Base-by-base conservation (phyloP, 2,329 filamentous ascomycete genomes). In the Metarhizium anisopliae region DNA sequence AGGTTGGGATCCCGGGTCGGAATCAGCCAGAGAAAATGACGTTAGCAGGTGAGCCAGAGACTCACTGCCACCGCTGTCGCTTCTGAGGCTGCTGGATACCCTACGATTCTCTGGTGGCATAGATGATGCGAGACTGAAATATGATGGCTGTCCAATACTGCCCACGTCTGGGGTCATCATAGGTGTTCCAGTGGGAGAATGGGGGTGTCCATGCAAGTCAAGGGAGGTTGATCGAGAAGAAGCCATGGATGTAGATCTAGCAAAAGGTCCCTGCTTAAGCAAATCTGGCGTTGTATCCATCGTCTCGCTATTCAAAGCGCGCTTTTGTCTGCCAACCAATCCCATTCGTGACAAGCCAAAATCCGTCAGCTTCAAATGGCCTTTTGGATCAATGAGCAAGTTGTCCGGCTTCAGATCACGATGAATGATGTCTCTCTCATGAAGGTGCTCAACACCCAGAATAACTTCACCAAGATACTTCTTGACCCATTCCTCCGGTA, bases 341-440 rank as follows among this genome's bases (percentile, higher is more conserved):
- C 94, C 95, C 93, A 99, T 97, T 32, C 94, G 86, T 13, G 94
- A 99, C 30, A 99, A 78, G 58, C 94, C 94, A 74, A 99, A 99
- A 70, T 99, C 94, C 1, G 95, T 99, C 64, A 99, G 78, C 72
- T 99, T 99, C 56, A 99, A 75, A 72, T 99, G 94, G 2, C 94
- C 94, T 66, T 91, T 96, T 64, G 95, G 90, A 67, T 99, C 95
- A 63, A 99, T 99, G 53, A 99, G 80, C 36, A 99, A 80, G 67
- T 99, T 99, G 69, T 99, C 94, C 1, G 94, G 94, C 72, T 99
- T 99, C 58, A 99, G 73, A 67, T 99, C 94, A 65, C 94, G 88
- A 72, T 99, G 95, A 49, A 99, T 93, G 67, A 99, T 96, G 58
- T 93, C 90, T 57, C 93, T 84, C 67, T 86, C 90, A 72, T 99